Evolutionary conservation across 768 basidiomycete species (phyloP).

Genomic region (Tricholoma saponaceum): DNA sequence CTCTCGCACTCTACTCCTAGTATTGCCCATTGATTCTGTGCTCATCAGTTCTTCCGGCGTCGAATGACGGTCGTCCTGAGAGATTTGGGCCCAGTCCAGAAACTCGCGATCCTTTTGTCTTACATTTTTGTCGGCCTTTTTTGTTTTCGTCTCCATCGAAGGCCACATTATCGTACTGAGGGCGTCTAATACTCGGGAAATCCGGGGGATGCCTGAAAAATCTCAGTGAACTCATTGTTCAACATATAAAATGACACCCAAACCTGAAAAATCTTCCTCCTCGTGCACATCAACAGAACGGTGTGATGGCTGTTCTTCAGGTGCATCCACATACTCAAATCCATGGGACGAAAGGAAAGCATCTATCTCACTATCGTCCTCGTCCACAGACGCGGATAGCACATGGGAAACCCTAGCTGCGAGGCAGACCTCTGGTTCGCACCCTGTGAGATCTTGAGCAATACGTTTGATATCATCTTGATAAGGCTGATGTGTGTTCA

Average conservation of each 20-base stretch:
- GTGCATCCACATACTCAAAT: slow-evolving; percentile 75
- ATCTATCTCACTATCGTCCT: slow-evolving; percentile 57
- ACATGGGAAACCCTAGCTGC: slow-evolving; percentile 51
- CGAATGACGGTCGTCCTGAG: slow-evolving; percentile 30
- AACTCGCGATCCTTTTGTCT: slow-evolving; percentile 28
- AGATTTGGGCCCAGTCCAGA: slow-evolving; percentile 40
- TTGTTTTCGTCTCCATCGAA: slow-evolving; percentile 51
- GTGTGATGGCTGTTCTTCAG: slow-evolving; percentile 14
- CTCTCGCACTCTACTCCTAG: slow-evolving; percentile 40
- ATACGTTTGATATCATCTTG: slow-evolving; percentile 50
- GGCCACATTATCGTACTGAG: slow-evolving; percentile 90
- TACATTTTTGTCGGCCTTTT: slow-evolving; percentile 5
- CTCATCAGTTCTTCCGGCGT: slow-evolving; percentile 16
- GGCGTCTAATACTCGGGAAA: slow-evolving; percentile 72
- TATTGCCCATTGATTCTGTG: slow-evolving; percentile 20
- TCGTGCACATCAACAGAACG: not conserved
- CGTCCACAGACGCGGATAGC: slow-evolving; percentile 8
- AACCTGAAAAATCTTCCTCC: slow-evolving; percentile 14
- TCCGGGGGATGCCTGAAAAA: slow-evolving; percentile 40
- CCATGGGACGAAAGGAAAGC: slow-evolving; percentile 62
- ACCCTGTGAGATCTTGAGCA: slow-evolving; percentile 40
- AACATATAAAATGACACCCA: not conserved
- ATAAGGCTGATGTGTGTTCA: slow-evolving; percentile 44
- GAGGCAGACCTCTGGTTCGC: slow-evolving; percentile 68
- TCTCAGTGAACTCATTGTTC: not conserved